Percentiles rank a stretch among this genome's conserved stretches.
These are phyloP conservation scores for Raphidocelis subcapitata DNA, from an alignment of 139 green algal genomes.

Conservation along the genomic window DNA sequence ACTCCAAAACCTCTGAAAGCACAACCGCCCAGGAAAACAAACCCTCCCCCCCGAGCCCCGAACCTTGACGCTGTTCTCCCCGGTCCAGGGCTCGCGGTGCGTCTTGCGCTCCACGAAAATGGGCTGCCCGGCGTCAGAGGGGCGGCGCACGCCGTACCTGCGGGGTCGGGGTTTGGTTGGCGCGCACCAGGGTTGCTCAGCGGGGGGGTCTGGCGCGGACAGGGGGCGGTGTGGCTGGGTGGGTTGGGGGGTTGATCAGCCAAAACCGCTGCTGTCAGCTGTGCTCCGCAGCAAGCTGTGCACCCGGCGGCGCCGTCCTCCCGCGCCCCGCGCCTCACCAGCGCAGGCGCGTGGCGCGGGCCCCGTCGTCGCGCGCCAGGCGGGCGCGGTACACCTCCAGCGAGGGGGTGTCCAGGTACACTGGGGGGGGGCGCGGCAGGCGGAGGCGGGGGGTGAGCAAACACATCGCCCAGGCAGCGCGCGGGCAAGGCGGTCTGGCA, in stretches of 20 bases:
- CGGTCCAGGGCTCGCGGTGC: slow-evolving; percentile 74
- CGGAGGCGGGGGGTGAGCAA: no score
- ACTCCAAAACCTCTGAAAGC: slow-evolving; percentile 1
- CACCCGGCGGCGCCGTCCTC: no score
- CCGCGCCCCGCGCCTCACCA: no score
- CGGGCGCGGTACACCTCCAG: slow-evolving; percentile 68
- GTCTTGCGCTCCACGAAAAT: slow-evolving; percentile 88
- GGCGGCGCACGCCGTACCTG: no score
- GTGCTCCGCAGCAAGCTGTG: background rate
- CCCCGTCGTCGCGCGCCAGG: slow-evolving; percentile 56
- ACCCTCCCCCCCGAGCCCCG: background rate
- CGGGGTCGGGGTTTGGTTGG: no score
- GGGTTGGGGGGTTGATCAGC: no score
- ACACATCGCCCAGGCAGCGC: no score
- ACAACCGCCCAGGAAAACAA: background rate
- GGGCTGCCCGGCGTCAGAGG: slow-evolving; percentile 19
- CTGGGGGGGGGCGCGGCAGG: slow-evolving; percentile 3
- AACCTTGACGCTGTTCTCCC: slow-evolving; percentile 71
- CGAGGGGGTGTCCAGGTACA: slow-evolving; percentile 74
- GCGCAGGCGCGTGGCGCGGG: slow-evolving; percentile 63
- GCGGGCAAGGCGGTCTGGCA: no score
- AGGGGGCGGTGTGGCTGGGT: no score
- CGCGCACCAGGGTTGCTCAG: no score
- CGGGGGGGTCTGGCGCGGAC: no score
- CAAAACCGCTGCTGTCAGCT: background rate